phyloP scores from a whole-genome alignment of 352 stramenopile species.

The Phytophthora tentaculata region DNA sequence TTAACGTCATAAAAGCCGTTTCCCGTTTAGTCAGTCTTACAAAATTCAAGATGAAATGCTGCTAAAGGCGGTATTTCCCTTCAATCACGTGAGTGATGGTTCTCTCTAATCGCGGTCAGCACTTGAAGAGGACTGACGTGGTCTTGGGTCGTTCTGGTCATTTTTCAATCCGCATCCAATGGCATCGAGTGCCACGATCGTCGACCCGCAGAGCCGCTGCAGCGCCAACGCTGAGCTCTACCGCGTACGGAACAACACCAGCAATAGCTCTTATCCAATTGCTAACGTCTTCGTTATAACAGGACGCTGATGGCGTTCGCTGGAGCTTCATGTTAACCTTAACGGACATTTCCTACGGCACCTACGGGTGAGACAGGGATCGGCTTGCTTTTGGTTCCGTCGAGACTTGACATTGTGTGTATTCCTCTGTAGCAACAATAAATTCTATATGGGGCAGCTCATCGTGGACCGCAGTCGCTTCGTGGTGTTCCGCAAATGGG shows the following conservation, averaged over 20 bases:
- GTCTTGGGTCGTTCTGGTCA: constrained; percentile 22
- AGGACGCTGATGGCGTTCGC: constrained; percentile 57
- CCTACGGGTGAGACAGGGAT: constrained; percentile 44
- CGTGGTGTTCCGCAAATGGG: constrained; percentile 74
- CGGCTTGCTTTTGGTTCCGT: background rate
- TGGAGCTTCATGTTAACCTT: constrained; percentile 80
- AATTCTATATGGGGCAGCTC: constrained; percentile 78
- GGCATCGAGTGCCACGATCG: constrained; percentile 30
- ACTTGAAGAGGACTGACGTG: constrained; percentile 10
- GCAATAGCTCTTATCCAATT: background rate
- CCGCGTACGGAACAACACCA: constrained; percentile 16
- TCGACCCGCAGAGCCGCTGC: constrained; percentile 35
- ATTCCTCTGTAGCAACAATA: constrained; percentile 59
- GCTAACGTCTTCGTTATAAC: background rate
- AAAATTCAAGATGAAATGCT: background rate
- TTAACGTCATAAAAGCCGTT: background rate
- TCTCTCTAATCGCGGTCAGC: background rate
- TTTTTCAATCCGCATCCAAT: constrained; percentile 32
- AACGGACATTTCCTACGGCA: constrained; percentile 64
- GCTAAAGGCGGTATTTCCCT: background rate
- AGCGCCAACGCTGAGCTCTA: constrained; percentile 34
- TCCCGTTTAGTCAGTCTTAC: background rate
- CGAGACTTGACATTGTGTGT: constrained; percentile 4
- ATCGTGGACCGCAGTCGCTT: constrained; percentile 50
- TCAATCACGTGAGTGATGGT: background rate